Conservation (phyloP, 78 protist species). For the slime mould (Dictyostelium discoideum) region dicty_2.7 NC_007089.4:54001-54500, state of each 20-base stretch:
- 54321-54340: neutral
- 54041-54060: slow-evolving; percentile 34
- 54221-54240: neutral
- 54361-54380: neutral
- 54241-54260: neutral
- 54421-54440: slow-evolving; percentile 20
- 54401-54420: neutral
- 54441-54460: neutral
- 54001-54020: neutral
- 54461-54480: neutral
- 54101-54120: slow-evolving; percentile 39
- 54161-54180: neutral
- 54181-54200: neutral
- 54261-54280: slow-evolving; percentile 8
- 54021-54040: slow-evolving; percentile 46
- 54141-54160: slow-evolving; percentile 40
- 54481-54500: neutral
- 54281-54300: slow-evolving; percentile 41
- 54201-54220: neutral
- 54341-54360: neutral
- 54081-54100: slow-evolving; percentile 26
- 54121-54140: slow-evolving; percentile 52
- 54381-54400: neutral
- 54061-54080: slow-evolving; percentile 56
- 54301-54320: neutral